These are phyloP conservation scores for Annulohypoxylon moriforme DNA, from an alignment of 495 filamentous ascomycete species.

Conservation along the genomic window DNA sequence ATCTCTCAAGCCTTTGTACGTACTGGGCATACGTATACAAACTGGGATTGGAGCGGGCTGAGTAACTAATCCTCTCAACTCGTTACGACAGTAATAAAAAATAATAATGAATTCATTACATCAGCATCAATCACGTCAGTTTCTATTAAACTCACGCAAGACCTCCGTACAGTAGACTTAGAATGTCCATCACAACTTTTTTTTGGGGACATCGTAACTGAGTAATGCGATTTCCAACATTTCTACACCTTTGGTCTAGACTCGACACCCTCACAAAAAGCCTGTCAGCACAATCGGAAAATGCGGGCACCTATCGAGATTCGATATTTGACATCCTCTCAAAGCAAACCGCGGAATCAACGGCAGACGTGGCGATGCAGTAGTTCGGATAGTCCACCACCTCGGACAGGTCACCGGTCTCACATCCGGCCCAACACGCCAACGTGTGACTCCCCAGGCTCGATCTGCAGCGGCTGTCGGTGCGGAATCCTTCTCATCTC, in stretches of 20 bases:
- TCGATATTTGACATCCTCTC: background rate
- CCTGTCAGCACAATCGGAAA: background rate
- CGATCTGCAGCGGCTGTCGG: slow-evolving; percentile 43
- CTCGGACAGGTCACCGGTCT: slow-evolving; percentile 1
- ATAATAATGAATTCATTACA: slow-evolving; percentile 43
- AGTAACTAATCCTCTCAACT: background rate
- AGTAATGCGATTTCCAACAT: background rate
- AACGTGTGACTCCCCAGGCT: slow-evolving; percentile 27
- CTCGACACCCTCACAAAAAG: slow-evolving; percentile 9
- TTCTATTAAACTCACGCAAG: slow-evolving; percentile 32
- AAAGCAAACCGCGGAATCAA: slow-evolving; percentile 21
- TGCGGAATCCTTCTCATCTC: slow-evolving; percentile 28
- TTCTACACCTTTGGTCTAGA: background rate
- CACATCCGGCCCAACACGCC: slow-evolving; percentile 11
- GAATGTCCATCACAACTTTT: background rate
- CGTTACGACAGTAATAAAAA: slow-evolving; percentile 6
- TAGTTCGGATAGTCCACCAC: slow-evolving; percentile 15
- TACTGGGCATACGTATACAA: background rate
- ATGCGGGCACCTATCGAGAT: slow-evolving; percentile 35
- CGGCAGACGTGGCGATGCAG: slow-evolving; percentile 38
- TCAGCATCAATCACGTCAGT: slow-evolving; percentile 45
- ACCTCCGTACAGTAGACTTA: slow-evolving; percentile 1
- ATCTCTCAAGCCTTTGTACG: background rate
- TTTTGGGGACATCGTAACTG: background rate
- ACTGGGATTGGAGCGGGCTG: background rate